Percentiles rank a stretch among this genome's conserved stretches.
Conservation (phyloP, 2,329 filamentous ascomycete species). For the Alternaria incomplexa region DNA sequence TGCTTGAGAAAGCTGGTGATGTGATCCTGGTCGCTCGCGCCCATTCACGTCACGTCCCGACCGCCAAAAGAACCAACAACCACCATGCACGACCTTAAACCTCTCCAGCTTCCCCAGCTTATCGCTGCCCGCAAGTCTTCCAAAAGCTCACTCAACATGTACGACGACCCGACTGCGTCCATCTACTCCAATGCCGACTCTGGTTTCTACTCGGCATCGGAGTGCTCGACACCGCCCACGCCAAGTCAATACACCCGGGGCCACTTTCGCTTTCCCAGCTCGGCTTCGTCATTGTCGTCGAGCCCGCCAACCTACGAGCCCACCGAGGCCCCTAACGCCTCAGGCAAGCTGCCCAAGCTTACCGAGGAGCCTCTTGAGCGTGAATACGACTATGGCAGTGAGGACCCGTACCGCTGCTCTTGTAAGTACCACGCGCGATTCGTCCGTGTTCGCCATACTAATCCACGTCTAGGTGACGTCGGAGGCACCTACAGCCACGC, state of each 20-base stretch:
- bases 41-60: slow-evolving; percentile 37
- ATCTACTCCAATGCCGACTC: slow-evolving; percentile 45
- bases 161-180: slow-evolving; percentile 38
- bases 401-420: slow-evolving; percentile 63
- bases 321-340: slow-evolving; percentile 63
- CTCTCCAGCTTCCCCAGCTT: slow-evolving; percentile 47
- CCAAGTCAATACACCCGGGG: slow-evolving; percentile 71
- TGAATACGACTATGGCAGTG: slow-evolving; percentile 64
- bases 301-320: slow-evolving; percentile 57
- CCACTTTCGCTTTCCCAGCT: slow-evolving; percentile 73
- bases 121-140: slow-evolving; percentile 47
- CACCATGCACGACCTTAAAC: slow-evolving; percentile 50
- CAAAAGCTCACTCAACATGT: slow-evolving; percentile 43
- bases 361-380: slow-evolving; percentile 80
- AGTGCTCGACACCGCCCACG: slow-evolving; percentile 72
- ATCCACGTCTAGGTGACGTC: slow-evolving; percentile 60
- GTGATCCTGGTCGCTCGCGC: slow-evolving; percentile 41
- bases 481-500: slow-evolving; percentile 61
- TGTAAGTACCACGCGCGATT: slow-evolving; percentile 63
- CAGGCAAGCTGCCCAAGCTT: slow-evolving; percentile 78
- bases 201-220: slow-evolving; percentile 62
- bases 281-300: slow-evolving; percentile 75
- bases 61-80: slow-evolving; percentile 17
- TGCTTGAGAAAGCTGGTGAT: slow-evolving; percentile 38
- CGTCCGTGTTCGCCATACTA: slow-evolving; percentile 22